Base-by-base conservation (phyloP, 2,329 filamentous ascomycete genomes). In the Rutstroemia sydowiana region DNA sequence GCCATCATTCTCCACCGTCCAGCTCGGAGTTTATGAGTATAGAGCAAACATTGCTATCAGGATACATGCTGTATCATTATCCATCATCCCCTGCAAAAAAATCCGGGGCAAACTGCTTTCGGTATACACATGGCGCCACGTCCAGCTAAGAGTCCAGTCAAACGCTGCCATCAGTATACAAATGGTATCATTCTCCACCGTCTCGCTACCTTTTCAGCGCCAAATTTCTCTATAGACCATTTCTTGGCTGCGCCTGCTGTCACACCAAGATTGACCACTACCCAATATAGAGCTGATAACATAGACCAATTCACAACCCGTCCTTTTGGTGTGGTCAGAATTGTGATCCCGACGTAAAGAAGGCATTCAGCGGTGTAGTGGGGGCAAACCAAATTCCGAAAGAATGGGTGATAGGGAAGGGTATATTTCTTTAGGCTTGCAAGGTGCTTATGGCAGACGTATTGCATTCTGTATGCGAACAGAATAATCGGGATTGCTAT, bases 291-390 rank as follows among this genome's bases (percentile, higher is more conserved):
- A 5, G 81, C 88, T 51, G 80, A 80, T 32, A 87, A 63, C 40
- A 96, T 67, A 0, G 91, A 92, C 65, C 73, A 78, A 68, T 95
- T 96, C 53, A 88, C 66, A 51, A 78, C 57, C 30, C 73, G 69
- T 10, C 82, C 85, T 7, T 70, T 62, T 0, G 91, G 90, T 1
- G 91, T 89, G 28, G 84, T 82, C 36, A 86, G 68, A 42, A 93
- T 70, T 2, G 88, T 79, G 58, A 98, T 70, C n/a, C 85, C 78
- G 18, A 90, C 65, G 66, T 98, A 97, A 53, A 96, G 81, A 37
- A 86, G 66, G 65, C 88, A 91, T 71, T 97, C 93, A 63, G 85
- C 88, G 3, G 87, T 87, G 69, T 97, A 98, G 70, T 98, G 93
- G 16, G 93, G 90, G 61, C 87, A 95, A 36, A 96, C 70, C 20